A percentile compares a stretch with the other conserved stretches of the same genome.
Conservation (phyloP, 2,329 filamentous ascomycete genomes). For the Claviceps sorghi region DNA sequence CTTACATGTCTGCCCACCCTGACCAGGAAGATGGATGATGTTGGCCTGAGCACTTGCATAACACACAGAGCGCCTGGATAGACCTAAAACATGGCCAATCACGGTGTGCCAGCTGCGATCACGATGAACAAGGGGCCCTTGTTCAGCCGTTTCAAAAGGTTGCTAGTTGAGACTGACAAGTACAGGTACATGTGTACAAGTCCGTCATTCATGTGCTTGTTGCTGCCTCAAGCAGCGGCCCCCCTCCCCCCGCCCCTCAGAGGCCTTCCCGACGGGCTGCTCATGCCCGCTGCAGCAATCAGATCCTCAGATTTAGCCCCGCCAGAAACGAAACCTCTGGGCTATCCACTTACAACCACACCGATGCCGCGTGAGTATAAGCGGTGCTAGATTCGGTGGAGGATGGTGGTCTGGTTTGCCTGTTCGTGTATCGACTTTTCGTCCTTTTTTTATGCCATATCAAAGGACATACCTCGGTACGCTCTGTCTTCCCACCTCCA, state of each 20-base stretch:
- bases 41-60: constrained; percentile 24
- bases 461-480: too few species aligned
- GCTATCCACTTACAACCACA: constrained; percentile 3
- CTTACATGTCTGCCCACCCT: background rate
- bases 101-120: constrained; percentile 4
- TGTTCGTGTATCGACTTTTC: constrained; percentile 6
- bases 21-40: constrained; percentile 8
- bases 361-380: constrained; percentile 5
- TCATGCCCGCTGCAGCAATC: constrained; percentile 2
- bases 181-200: constrained; percentile 4
- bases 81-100: constrained; percentile 22
- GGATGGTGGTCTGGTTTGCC: constrained; percentile 10
- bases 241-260: too few species aligned
- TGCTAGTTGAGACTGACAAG: constrained; percentile 3
- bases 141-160: constrained; percentile 17
- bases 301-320: constrained; percentile 2
- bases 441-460: too few species aligned
- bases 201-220: background rate
- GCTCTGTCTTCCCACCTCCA: too few species aligned
- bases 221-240: too few species aligned
- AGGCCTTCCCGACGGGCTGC: constrained; percentile 2
- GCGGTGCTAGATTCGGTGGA: constrained; percentile 15
- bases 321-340: background rate
- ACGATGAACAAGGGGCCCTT: constrained; percentile 11
- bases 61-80: constrained; percentile 28